Evolutionary conservation across 2,329 filamentous ascomycete species (phyloP), one percentile per base, ranked within the genome.

Genomic region (Orbilia blumenaviensis): DNA sequence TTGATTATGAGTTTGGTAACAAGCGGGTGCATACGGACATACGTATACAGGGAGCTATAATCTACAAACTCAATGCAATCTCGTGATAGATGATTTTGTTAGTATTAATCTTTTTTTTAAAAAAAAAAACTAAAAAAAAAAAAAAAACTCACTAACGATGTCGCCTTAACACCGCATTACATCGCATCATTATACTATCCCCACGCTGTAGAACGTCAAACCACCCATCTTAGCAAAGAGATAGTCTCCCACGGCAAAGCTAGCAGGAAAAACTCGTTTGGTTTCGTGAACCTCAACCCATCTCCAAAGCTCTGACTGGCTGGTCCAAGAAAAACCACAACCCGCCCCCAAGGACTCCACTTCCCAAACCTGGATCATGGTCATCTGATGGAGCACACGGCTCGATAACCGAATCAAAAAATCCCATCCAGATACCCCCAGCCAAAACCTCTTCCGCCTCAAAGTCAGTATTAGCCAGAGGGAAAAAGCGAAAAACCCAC

Each of bases 351-450:
- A n/a, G n/a, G n/a, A n/a, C n/a, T 46, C 52, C 52, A 56, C 52
- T 56, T 10, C n/a, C n/a, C 10, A 34, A 54, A 38, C 18, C 32
- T 32, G n/a, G 52, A 21, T 56, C 52, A 56, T 56, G 52, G 32
- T 56, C 52, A 56, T 56, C 52, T 56, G 52, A 56, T n/a, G 52
- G 18, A n/a, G n/a, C n/a, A n/a, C 42, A 56, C 52, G 52, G 52
- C 52, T 56, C 52, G 52, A 56, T 56, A 56, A 38, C 52, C 52
- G 52, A 56, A 56, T 56, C 52, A 56, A 25, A 56, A 56, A 29
- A 14, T 16, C 46, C 46, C 14, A 32, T 18, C 9, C 41, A 16
- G 36, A 41, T n/a, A n/a, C 41, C 41, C 41, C 9, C 2, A 16
- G 9, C 8, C 18, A 54, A 54, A 54, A 18, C 27, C 12, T 16